Percentiles rank a stretch among this genome's conserved stretches.
These are phyloP conservation scores for Aspergillus hiratsukae DNA, from an alignment of 2,329 filamentous ascomycete species.

Conservation along the genomic window DNA sequence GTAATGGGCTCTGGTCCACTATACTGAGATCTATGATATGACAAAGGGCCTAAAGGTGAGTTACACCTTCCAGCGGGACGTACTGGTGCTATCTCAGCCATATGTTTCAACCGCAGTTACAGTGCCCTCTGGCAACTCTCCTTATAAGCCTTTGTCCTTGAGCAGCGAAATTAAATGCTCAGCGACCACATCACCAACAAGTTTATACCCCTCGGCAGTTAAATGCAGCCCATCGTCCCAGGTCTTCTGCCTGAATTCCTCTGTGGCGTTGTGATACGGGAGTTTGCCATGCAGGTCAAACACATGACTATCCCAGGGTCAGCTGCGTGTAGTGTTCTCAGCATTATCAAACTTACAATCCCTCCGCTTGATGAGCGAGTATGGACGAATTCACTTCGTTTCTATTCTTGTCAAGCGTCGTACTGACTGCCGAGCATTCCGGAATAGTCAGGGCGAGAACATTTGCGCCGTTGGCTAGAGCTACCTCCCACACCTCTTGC, in stretches of 20 bases:
- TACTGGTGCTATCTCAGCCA: not conserved
- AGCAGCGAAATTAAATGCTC: slow-evolving; percentile 41
- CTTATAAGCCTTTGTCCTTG: not conserved
- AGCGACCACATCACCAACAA: slow-evolving; percentile 57
- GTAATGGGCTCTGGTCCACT: too few species aligned
- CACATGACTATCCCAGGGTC: slow-evolving; percentile 41
- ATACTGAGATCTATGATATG: too few species aligned
- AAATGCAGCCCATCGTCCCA: slow-evolving; percentile 63
- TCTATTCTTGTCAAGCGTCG: slow-evolving; percentile 34
- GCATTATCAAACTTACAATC: slow-evolving; percentile 47
- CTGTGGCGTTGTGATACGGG: slow-evolving; percentile 50
- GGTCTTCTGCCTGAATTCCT: slow-evolving; percentile 45
- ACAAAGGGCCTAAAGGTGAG: too few species aligned
- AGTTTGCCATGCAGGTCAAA: slow-evolving; percentile 55
- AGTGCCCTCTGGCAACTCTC: not conserved
- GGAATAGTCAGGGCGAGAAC: slow-evolving; percentile 62
- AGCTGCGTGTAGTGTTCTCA: not conserved
- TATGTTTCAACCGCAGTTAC: too few species aligned
- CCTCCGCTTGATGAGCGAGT: slow-evolving; percentile 43
- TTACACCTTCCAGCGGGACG: too few species aligned
- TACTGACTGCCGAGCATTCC: slow-evolving; percentile 40
- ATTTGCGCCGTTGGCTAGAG: slow-evolving; percentile 48
- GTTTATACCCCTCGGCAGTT: slow-evolving; percentile 55
- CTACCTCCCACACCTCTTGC: slow-evolving; percentile 48
- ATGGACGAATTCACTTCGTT: slow-evolving; percentile 53